Evolutionary conservation across 148 eudicot genomes (phyloP), one percentile per base, ranked within the genome.

Genomic region (Euryodendron excelsum): DNA sequence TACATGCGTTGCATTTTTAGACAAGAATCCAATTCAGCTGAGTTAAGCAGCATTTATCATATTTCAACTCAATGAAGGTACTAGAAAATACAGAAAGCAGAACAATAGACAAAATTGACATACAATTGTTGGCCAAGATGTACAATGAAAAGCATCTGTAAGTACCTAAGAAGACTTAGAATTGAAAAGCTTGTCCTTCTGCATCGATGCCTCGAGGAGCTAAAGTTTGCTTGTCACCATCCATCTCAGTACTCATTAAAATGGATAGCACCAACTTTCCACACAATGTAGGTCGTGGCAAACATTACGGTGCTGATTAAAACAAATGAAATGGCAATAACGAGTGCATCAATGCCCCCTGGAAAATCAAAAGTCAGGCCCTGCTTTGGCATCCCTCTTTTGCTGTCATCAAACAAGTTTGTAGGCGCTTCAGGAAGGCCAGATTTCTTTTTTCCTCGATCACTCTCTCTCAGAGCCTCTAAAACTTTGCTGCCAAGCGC

Each of bases 361-460:
- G 99, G 98, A 30, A 95, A 85, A 59, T 88, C 85, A 61, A 91
- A 91, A 18, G 96, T 93, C 87, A 90, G 88, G 11, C 97, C 99
- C 28, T 76, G 64, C 80, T 90, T 89, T 17, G 99, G 96, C 92
- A 95, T 77, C 74, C 99, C 99, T 20, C 99, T 70, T 77, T 95
- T 93, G 78, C 92, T 85, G 80, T 95, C 99, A 69, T 95, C 99
- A 2, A 95, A 79, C 78, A 95, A 10, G 84, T 95, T 89, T 18
- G 89, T 84, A n/a, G 99, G 99, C n/a, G 99, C 99, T 83, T 88
- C 90, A 4, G 99, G 99, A 78, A 95, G 97, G 3, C 99, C 88
- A 23, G 87, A 69, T 71, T 85, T 85, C 84, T 82, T 90, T 83
- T 87, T 95, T 31, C 97, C 99, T 80, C 80, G 86, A 73, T 95